Evolutionary conservation across 2,329 filamentous ascomycete species (phyloP).

Genomic region (Sclerotinia spermophila): DNA sequence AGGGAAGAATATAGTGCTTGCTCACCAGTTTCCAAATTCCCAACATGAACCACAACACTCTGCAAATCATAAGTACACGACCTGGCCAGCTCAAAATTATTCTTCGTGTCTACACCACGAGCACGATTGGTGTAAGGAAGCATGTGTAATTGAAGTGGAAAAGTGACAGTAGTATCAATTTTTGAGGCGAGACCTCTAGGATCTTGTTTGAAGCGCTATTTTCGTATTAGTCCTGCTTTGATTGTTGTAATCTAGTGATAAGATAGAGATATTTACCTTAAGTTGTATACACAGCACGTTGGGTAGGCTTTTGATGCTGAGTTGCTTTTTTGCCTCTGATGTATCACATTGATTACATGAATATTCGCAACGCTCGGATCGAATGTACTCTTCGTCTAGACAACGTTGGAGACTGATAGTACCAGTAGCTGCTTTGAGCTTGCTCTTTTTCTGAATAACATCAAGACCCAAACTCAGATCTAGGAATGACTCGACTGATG

Average conservation of each 20-base stretch:
- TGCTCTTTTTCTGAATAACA: conserved; percentile 63
- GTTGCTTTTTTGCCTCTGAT: conserved; percentile 78
- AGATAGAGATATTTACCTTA: conserved; percentile 57
- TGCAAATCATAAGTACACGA: conserved; percentile 81
- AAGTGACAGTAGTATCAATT: conserved; percentile 80
- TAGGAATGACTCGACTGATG: conserved; percentile 82
- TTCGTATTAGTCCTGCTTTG: conserved; percentile 17
- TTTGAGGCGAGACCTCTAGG: conserved; percentile 72
- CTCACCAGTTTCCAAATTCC: conserved; percentile 76
- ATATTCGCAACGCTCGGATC: conserved; percentile 84
- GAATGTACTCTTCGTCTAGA: conserved; percentile 81
- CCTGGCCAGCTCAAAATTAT: conserved; percentile 54
- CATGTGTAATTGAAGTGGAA: conserved; percentile 85
- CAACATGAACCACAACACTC: conserved; percentile 88
- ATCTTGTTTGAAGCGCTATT: conserved; percentile 69
- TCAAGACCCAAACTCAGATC: conserved; percentile 89
- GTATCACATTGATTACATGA: conserved; percentile 76
- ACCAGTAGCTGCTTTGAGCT: conserved; percentile 40
- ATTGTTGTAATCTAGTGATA: background rate
- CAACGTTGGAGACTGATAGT: conserved; percentile 66
- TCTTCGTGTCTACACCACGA: conserved; percentile 47
- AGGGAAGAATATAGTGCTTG: background rate
- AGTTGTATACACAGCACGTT: conserved; percentile 90
- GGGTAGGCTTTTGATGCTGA: conserved; percentile 79
- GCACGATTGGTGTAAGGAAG: conserved; percentile 78